Conservation (phyloP, 2,329 filamentous ascomycete genomes). For the Hypoxylon sp. region DNA sequence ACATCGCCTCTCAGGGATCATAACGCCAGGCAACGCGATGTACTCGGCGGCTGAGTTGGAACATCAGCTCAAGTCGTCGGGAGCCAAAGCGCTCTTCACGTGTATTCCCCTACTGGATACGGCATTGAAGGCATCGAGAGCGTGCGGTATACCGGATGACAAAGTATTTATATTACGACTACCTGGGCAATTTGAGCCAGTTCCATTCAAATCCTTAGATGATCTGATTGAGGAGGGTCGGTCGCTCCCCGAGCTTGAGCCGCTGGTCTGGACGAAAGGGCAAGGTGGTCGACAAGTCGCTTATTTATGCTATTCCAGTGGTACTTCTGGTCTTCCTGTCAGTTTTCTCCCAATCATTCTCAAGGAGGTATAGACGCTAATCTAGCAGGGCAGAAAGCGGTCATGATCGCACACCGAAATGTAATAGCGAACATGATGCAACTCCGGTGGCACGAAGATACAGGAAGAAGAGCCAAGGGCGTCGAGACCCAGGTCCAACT, state of each 20-base stretch:
- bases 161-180: slow-evolving; percentile 74
- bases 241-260: slow-evolving; percentile 62
- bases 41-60: slow-evolving; percentile 76
- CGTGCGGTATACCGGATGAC: slow-evolving; percentile 70
- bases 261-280: slow-evolving; percentile 68
- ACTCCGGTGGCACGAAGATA: slow-evolving; percentile 60
- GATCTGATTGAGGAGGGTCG: slow-evolving; percentile 72
- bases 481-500: slow-evolving; percentile 60
- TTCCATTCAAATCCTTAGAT: slow-evolving; percentile 71
- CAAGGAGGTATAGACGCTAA: slow-evolving; percentile 5
- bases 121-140: slow-evolving; percentile 72
- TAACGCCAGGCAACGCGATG: slow-evolving; percentile 77
- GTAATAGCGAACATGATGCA: slow-evolving; percentile 81
- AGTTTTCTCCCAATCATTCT: slow-evolving; percentile 33
- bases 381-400: slow-evolving; percentile 70
- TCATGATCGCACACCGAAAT: slow-evolving; percentile 82
- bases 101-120: slow-evolving; percentile 73
- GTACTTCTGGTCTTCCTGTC: slow-evolving; percentile 79
- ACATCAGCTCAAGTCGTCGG: slow-evolving; percentile 74
- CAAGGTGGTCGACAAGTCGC: slow-evolving; percentile 74
- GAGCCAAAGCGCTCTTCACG: slow-evolving; percentile 77
- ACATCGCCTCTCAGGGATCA: slow-evolving; percentile 76
- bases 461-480: slow-evolving; percentile 49
- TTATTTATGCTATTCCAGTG: slow-evolving; percentile 80
- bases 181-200: slow-evolving; percentile 54